These are phyloP conservation scores for Phialophora tarda DNA, from an alignment of 2,329 filamentous ascomycete genomes.

Conservation along the genomic window DNA sequence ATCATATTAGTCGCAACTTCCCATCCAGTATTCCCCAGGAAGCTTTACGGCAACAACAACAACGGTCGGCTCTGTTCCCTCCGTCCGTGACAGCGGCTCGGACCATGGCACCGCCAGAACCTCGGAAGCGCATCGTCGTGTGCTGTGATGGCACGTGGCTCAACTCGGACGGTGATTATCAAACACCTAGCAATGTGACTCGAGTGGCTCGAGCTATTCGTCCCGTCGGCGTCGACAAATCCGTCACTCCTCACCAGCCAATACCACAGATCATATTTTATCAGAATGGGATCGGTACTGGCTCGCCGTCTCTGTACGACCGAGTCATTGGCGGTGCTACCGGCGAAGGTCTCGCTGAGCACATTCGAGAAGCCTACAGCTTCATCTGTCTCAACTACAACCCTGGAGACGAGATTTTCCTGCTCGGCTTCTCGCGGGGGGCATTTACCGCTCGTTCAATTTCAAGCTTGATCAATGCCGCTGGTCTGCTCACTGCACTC, in stretches of 20 bases:
- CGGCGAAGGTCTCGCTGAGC: conserved; percentile 37
- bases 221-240: conserved; percentile 39
- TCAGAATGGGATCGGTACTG: conserved; percentile 45
- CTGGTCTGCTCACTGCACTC: conserved; percentile 43
- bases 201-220: conserved; percentile 43
- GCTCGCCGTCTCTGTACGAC: conserved; percentile 38
- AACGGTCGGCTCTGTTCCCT: too few relatives aligned
- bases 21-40: neutral
- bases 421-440: conserved; percentile 48
- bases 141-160: conserved; percentile 47
- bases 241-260: conserved; percentile 28
- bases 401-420: conserved; percentile 46
- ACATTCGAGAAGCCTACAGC: conserved; percentile 41
- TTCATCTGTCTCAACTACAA: conserved; percentile 47
- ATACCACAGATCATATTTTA: conserved; percentile 45
- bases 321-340: conserved; percentile 41
- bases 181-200: conserved; percentile 44
- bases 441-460: conserved; percentile 48
- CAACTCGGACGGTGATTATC: conserved; percentile 42
- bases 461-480: conserved; percentile 44
- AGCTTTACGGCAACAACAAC: conserved; percentile 1
- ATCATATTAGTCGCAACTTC: neutral
- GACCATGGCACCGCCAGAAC: conserved; percentile 19
- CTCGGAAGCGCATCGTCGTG: conserved; percentile 43
- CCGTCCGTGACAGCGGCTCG: neutral